Conservation (phyloP, 2,329 filamentous ascomycete genomes). For the Samsoniella hepiali region DNA sequence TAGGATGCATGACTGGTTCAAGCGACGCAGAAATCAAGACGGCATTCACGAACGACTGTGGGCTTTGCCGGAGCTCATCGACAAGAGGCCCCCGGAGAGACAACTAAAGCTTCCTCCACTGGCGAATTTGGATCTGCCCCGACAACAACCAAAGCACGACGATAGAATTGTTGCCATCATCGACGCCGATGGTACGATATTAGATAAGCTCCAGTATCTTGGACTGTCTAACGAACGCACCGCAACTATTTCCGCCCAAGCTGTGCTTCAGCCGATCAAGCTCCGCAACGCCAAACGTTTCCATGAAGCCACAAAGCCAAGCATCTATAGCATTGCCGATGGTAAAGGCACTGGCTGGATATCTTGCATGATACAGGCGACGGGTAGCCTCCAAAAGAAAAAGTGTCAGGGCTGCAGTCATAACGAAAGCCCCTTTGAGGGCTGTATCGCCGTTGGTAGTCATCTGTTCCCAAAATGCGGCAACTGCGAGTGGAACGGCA, state of each 20-base stretch:
- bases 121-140: neutral
- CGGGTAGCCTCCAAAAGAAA: constrained; percentile 38
- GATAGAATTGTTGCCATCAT: constrained; percentile 13
- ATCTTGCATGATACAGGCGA: constrained; percentile 49
- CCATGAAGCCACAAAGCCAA: constrained; percentile 36
- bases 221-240: neutral
- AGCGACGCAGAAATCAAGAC: neutral
- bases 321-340: constrained; percentile 42
- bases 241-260: constrained; percentile 21
- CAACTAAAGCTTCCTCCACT: neutral
- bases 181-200: neutral
- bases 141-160: neutral
- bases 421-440: constrained; percentile 42
- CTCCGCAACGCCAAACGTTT: constrained; percentile 44
- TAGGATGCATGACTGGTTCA: constrained; percentile 4
- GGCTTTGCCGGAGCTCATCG: neutral
- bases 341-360: constrained; percentile 45
- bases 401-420: constrained; percentile 42
- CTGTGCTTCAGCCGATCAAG: constrained; percentile 39
- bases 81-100: constrained; percentile 3
- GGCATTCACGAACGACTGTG: neutral
- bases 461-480: constrained; percentile 45
- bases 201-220: neutral
- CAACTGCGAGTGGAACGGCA: constrained; percentile 50
- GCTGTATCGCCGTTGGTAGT: constrained; percentile 43